Conservation (phyloP, 352 stramenopile species). For the Pythium oligandrum region DNA sequence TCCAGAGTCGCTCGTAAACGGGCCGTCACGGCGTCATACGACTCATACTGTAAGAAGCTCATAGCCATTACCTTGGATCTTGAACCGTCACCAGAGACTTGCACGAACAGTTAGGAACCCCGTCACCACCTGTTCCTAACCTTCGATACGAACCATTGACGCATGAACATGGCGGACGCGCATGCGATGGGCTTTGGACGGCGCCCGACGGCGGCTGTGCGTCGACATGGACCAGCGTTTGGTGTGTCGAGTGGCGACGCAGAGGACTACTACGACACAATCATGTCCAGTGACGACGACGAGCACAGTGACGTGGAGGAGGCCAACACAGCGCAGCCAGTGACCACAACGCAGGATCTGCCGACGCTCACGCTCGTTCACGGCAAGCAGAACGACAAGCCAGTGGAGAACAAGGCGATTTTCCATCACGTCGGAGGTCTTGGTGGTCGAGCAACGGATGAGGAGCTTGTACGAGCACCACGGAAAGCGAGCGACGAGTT, state of each 20-base stretch:
- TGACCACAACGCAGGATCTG: conserved; percentile 8
- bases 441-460: neutral
- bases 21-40: no score
- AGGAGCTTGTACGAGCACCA: conserved; percentile 4
- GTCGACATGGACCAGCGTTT: conserved; percentile 10
- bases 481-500: conserved; percentile 24
- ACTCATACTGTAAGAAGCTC: no score
- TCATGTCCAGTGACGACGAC: conserved; percentile 55
- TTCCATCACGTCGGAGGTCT: neutral
- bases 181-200: no score
- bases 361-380: conserved; percentile 10
- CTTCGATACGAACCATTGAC: no score
- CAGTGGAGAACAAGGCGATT: neutral
- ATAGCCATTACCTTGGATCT: no score
- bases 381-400: conserved; percentile 10
- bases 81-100: no score
- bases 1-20: no score
- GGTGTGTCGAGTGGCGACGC: conserved; percentile 17
- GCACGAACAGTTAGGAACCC: no score
- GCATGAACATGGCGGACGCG: no score
- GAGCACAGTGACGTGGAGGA: conserved; percentile 25
- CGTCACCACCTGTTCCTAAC: no score
- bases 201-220: no score
- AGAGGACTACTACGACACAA: conserved; percentile 59
- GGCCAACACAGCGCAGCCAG: conserved; percentile 18